phyloP scores from a whole-genome alignment of 345 rosid species.

The Citrus mangshanensis region DNA sequence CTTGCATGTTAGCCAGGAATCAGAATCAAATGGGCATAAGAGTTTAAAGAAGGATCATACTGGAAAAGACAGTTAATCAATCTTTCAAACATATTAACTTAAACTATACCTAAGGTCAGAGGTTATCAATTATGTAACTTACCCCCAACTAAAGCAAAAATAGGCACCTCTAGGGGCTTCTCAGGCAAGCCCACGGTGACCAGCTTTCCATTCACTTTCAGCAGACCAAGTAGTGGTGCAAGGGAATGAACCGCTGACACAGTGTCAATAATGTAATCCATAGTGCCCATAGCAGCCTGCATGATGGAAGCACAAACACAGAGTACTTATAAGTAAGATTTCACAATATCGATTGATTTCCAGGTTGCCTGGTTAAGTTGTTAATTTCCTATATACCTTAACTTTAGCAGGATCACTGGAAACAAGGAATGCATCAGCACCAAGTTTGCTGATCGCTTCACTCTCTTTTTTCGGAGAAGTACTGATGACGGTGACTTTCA shows the following conservation, averaged over 20 bases:
- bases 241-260: slow-evolving; percentile 79
- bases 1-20: neutral
- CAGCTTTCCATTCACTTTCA: slow-evolving; percentile 73
- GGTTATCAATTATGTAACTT: slow-evolving; percentile 4
- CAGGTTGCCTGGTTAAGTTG: too few relatives aligned
- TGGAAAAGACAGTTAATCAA: neutral
- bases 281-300: slow-evolving; percentile 63
- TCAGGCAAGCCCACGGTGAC: slow-evolving; percentile 69
- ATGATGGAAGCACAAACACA: slow-evolving; percentile 2
- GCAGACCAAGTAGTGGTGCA: slow-evolving; percentile 59
- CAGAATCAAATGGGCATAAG: neutral
- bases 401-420: slow-evolving; percentile 51
- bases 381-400: slow-evolving; percentile 44
- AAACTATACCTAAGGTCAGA: neutral
- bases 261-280: slow-evolving; percentile 89
- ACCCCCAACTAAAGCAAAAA: slow-evolving; percentile 70
- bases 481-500: slow-evolving; percentile 85
- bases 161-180: slow-evolving; percentile 76
- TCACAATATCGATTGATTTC: too few relatives aligned
- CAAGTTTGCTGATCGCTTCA: slow-evolving; percentile 49
- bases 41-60: neutral
- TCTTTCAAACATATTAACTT: neutral
- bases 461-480: slow-evolving; percentile 51
- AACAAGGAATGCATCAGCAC: slow-evolving; percentile 64
- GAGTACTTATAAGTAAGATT: neutral